phyloP scores from a whole-genome alignment of 805 yeast species.

The Starmerella powellii region DNA sequence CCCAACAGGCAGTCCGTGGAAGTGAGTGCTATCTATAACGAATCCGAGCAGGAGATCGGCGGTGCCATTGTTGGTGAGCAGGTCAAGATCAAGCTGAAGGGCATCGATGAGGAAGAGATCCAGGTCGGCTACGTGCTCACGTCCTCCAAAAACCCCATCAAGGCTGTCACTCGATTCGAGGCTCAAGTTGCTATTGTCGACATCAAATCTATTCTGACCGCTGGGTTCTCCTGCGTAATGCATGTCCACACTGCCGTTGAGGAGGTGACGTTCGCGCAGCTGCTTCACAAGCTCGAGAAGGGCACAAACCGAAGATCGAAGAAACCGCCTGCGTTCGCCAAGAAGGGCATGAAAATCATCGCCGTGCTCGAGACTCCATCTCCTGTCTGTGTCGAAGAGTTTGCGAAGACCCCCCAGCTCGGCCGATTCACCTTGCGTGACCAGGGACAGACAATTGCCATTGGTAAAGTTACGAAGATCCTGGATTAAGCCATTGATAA shows the following conservation, averaged over 20 bases:
- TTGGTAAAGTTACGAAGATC: constrained; percentile 91
- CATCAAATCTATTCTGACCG: constrained; percentile 82
- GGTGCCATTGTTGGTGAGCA: constrained; percentile 94
- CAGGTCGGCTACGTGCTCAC: constrained; percentile 85
- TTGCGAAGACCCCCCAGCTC: constrained; percentile 82
- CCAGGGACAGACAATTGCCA: constrained; percentile 96
- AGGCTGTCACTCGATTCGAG: constrained; percentile 79
- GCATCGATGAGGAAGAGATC: constrained; percentile 94
- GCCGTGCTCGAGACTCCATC: constrained; percentile 76
- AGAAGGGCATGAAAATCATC: constrained; percentile 96
- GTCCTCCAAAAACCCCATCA: constrained; percentile 75
- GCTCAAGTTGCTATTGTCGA: constrained; percentile 97
- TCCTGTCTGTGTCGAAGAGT: constrained; percentile 90
- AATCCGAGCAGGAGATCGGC: constrained; percentile 88
- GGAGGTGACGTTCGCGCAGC: constrained; percentile 70
- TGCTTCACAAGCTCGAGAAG: constrained; percentile 87
- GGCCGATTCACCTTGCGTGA: constrained; percentile 98
- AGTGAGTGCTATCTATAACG: constrained; percentile 78
- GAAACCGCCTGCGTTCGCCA: constrained; percentile 96
- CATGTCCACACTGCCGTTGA: constrained; percentile 97
- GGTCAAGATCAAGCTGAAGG: constrained; percentile 82
- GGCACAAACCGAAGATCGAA: constrained; percentile 94
- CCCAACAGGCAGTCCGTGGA: constrained; percentile 80
- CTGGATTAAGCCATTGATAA: constrained; percentile 32
- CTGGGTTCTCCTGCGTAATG: constrained; percentile 97